Percentiles rank a stretch among this genome's conserved stretches.
Evolutionary conservation across 768 basidiomycete genomes (phyloP).

Genomic region (Vararia minispora): DNA sequence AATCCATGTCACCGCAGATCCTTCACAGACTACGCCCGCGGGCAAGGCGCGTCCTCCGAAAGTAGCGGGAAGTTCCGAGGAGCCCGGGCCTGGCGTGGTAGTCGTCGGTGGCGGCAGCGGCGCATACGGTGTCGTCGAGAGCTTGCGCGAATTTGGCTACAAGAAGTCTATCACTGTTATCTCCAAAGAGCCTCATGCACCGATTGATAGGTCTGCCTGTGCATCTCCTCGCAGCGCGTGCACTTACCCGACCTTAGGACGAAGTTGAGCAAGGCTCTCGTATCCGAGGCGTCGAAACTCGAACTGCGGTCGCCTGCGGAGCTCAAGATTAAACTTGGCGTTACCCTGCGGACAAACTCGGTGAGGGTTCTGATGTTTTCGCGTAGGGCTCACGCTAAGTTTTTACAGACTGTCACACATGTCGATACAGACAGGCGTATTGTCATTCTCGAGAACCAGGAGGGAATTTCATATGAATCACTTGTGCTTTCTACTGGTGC

Average conservation of each 20-base stretch:
- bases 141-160: conserved; percentile 78
- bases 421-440: conserved; percentile 53
- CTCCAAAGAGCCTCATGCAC: conserved; percentile 67
- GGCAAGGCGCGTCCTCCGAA: conserved; percentile 57
- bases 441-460: conserved; percentile 51
- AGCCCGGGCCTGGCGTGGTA: conserved; percentile 55
- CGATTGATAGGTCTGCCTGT: conserved; percentile 62
- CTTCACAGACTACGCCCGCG: conserved; percentile 46
- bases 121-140: conserved; percentile 66
- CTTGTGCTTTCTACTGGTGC: conserved; percentile 76
- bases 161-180: conserved; percentile 67
- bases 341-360: conserved; percentile 49
- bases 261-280: conserved; percentile 79
- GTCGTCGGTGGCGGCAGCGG: conserved; percentile 84
- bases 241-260: conserved; percentile 37
- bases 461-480: conserved; percentile 56
- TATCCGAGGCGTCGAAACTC: conserved; percentile 68
- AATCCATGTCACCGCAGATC: conserved; percentile 67
- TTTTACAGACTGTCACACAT: conserved; percentile 51
- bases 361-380: conserved; percentile 25
- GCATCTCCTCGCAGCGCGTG: background rate
- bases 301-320: conserved; percentile 63
- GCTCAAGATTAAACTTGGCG: conserved; percentile 64
- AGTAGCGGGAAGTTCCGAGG: conserved; percentile 32
- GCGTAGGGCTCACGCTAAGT: background rate